Percentiles rank a stretch among this genome's conserved stretches.
Conservation (phyloP, 805 yeast genomes). For the Saccharomycopsis amapae region DNA sequence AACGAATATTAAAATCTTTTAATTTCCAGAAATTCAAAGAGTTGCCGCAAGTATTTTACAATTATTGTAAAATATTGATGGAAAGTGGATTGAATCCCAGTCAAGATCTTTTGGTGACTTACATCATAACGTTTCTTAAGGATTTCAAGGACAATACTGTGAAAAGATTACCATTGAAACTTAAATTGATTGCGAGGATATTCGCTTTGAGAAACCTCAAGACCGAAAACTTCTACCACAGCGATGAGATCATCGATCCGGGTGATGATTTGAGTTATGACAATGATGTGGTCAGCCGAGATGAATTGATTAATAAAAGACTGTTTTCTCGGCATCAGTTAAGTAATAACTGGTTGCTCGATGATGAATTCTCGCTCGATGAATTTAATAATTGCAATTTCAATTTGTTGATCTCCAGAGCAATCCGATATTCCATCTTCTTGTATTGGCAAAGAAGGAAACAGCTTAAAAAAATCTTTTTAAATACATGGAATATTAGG, state of each 20-base stretch:
- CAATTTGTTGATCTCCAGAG: constrained; percentile 20
- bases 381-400: constrained; percentile 14
- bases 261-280: constrained; percentile 2
- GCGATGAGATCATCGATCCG: constrained; percentile 7
- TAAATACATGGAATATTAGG: constrained; percentile 9
- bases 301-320: constrained; percentile 3
- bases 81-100: constrained; percentile 19
- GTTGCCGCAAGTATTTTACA: constrained; percentile 15
- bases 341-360: constrained; percentile 15
- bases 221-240: constrained; percentile 3
- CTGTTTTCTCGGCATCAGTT: constrained; percentile 3
- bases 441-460: constrained; percentile 15
- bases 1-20: constrained; percentile 1
- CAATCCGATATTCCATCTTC: constrained; percentile 19
- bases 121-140: constrained; percentile 12
- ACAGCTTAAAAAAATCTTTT: constrained; percentile 9
- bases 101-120: constrained; percentile 17
- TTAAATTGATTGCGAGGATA: constrained; percentile 18
- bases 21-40: constrained; percentile 11
- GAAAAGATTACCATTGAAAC: constrained; percentile 6
- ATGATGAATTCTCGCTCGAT: constrained; percentile 5
- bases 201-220: constrained; percentile 17
- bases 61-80: constrained; percentile 18
- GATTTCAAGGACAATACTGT: not conserved
- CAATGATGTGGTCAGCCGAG: not conserved